These are phyloP conservation scores for Rhodotorula taiwanensis DNA, from an alignment of 768 basidiomycete genomes.

Conservation along the genomic window DNA sequence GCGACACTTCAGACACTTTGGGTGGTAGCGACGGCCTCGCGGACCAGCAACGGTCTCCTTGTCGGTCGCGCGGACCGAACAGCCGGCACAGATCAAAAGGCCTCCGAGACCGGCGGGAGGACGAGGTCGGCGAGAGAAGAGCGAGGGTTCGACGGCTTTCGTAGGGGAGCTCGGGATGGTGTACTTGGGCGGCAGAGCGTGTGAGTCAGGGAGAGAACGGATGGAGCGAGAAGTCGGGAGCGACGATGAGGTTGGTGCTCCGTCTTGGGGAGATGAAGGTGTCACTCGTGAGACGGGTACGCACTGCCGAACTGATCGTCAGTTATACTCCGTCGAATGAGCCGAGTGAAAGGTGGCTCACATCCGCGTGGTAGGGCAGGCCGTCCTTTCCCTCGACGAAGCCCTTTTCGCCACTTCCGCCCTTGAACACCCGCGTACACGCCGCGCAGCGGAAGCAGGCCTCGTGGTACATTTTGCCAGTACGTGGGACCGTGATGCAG, in stretches of 20 bases:
- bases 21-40: slow-evolving; percentile 13
- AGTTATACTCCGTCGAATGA: no score
- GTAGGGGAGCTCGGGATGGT: neutral
- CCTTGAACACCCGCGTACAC: slow-evolving; percentile 2
- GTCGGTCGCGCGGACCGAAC: slow-evolving; percentile 24
- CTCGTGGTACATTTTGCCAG: slow-evolving; percentile 16
- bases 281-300: no score
- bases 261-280: no score
- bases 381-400: slow-evolving; percentile 18
- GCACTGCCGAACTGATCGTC: neutral
- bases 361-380: slow-evolving; percentile 17
- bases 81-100: slow-evolving; percentile 25
- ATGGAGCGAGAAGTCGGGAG: neutral
- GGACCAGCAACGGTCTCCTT: slow-evolving; percentile 22
- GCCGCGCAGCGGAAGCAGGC: slow-evolving; percentile 18
- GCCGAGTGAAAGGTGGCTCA: no score
- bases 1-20: slow-evolving; percentile 18
- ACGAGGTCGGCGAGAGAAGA: slow-evolving; percentile 20
- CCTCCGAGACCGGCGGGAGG: slow-evolving; percentile 27
- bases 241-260: no score
- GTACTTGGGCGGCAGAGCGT: neutral
- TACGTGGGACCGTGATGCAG: slow-evolving; percentile 16
- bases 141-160: neutral
- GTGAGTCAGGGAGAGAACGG: neutral
- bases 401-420: neutral